Conservation (phyloP, 169 alveolate genomes). For the Plasmodium blacklocki region DNA sequence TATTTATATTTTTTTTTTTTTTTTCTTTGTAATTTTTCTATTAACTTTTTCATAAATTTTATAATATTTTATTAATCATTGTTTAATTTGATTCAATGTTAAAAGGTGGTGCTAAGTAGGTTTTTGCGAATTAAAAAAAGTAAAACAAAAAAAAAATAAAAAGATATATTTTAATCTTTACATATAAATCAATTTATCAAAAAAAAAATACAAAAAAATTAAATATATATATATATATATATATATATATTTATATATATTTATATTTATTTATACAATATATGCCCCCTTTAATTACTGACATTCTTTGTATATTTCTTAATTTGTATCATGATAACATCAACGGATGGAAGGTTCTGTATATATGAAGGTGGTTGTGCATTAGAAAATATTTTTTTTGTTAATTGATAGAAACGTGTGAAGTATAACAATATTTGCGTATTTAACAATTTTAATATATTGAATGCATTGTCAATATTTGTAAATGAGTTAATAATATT, state of each 20-base stretch:
- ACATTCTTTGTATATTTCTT: constrained; percentile 28
- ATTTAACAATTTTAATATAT: constrained; percentile 36
- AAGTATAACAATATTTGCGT: constrained; percentile 57
- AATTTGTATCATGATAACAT: constrained; percentile 46
- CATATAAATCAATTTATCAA: too few relatives aligned
- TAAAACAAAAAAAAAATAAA: too few relatives aligned
- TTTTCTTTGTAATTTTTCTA: constrained; percentile 46
- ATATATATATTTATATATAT: too few relatives aligned
- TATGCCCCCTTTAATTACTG: background rate
- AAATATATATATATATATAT: too few relatives aligned
- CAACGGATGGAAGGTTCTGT: constrained; percentile 56
- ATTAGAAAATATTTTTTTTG: constrained; percentile 20
- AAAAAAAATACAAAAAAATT: too few relatives aligned
- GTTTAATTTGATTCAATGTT: constrained; percentile 35
- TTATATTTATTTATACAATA: too few relatives aligned
- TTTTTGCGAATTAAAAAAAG: too few relatives aligned
- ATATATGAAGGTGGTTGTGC: constrained; percentile 18
- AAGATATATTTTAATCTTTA: too few relatives aligned
- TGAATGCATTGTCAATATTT: constrained; percentile 34
- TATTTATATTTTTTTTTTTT: constrained; percentile 17
- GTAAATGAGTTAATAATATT: constrained; percentile 44
- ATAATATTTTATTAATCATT: constrained; percentile 51
- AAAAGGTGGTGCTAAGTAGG: constrained; percentile 1
- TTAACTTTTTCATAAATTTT: constrained; percentile 72
- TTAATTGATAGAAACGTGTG: constrained; percentile 42